Percentiles rank a stretch among this genome's conserved stretches.
Conservation (phyloP, 805 yeast species). For the Starmera amethionina region DNA sequence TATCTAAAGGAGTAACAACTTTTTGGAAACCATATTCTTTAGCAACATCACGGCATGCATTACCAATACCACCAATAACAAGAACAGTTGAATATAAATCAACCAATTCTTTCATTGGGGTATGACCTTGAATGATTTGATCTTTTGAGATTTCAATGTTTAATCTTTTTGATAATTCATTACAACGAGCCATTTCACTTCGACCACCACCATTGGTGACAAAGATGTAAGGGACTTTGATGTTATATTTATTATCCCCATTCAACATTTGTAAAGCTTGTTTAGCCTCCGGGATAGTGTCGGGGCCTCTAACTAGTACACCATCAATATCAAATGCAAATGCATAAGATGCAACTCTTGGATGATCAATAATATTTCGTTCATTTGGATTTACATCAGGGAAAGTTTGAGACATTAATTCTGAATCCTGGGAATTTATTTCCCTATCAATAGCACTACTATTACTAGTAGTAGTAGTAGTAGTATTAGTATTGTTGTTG, state of each 20-base stretch:
- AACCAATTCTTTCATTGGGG: conserved; percentile 83
- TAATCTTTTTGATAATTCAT: conserved; percentile 55
- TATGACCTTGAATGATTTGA: conserved; percentile 88
- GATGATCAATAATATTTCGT: conserved; percentile 49
- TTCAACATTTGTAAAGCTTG: conserved; percentile 64
- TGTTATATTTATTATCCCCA: conserved; percentile 69
- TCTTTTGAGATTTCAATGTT: conserved; percentile 53
- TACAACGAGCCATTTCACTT: conserved; percentile 65
- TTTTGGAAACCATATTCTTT: conserved; percentile 74
- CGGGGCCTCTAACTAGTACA: conserved; percentile 76
- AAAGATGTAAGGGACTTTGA: conserved; percentile 73
- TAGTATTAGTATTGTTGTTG: too few relatives aligned
- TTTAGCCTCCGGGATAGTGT: conserved; percentile 72
- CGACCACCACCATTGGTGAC: conserved; percentile 93
- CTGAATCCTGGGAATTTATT: too few relatives aligned
- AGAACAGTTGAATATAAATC: conserved; percentile 60
- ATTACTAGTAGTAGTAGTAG: too few relatives aligned
- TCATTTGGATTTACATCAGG: conserved; percentile 24
- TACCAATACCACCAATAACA: conserved; percentile 86
- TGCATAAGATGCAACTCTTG: conserved; percentile 71
- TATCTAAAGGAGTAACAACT: conserved; percentile 74
- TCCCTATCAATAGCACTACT: too few relatives aligned
- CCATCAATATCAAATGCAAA: conserved; percentile 94
- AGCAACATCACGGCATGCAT: conserved; percentile 76
- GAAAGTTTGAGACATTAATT: too few relatives aligned